Percentiles rank a stretch among this genome's conserved stretches.
Conservation (phyloP, 2,329 filamentous ascomycete species). For the Bisporella sp. region DNA sequence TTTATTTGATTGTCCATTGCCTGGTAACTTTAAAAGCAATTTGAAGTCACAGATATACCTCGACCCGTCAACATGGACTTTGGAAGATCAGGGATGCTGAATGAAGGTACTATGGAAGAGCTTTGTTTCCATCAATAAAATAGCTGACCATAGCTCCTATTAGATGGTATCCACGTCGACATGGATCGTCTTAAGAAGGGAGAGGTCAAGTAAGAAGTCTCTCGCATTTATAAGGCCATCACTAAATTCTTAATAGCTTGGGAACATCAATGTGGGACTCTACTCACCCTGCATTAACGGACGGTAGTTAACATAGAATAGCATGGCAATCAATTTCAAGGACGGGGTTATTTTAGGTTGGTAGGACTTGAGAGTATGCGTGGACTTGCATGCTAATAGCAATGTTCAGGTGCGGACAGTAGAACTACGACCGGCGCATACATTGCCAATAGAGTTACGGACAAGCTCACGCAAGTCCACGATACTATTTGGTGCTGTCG, state of each 20-base stretch:
- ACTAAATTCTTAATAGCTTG: slow-evolving; percentile 49
- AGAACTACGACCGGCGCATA: slow-evolving; percentile 96
- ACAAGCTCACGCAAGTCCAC: slow-evolving; percentile 97
- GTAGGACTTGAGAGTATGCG: slow-evolving; percentile 17
- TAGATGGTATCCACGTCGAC: slow-evolving; percentile 98
- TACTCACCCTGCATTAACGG: slow-evolving; percentile 13
- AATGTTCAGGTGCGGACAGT: slow-evolving; percentile 70
- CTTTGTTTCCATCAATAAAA: slow-evolving; percentile 3
- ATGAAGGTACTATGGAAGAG: slow-evolving; percentile 45
- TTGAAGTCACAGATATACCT: too few species aligned
- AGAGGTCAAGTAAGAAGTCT: slow-evolving; percentile 80
- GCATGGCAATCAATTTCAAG: slow-evolving; percentile 99
- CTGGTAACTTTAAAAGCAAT: too few species aligned
- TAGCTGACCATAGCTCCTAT: slow-evolving; percentile 22
- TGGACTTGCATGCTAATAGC: slow-evolving; percentile 8
- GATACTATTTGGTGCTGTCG: slow-evolving; percentile 99
- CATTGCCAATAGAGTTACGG: slow-evolving; percentile 97
- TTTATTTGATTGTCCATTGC: too few species aligned
- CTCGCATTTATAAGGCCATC: neutral
- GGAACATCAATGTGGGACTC: slow-evolving; percentile 87
- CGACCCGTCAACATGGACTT: slow-evolving; percentile 48
- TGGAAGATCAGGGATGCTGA: slow-evolving; percentile 53
- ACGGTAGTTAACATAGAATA: slow-evolving; percentile 34
- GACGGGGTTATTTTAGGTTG: slow-evolving; percentile 88
- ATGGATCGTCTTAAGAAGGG: slow-evolving; percentile 99